Base-by-base conservation (phyloP, 352 stramenopile genomes). In the Pythium monospermum region DNA sequence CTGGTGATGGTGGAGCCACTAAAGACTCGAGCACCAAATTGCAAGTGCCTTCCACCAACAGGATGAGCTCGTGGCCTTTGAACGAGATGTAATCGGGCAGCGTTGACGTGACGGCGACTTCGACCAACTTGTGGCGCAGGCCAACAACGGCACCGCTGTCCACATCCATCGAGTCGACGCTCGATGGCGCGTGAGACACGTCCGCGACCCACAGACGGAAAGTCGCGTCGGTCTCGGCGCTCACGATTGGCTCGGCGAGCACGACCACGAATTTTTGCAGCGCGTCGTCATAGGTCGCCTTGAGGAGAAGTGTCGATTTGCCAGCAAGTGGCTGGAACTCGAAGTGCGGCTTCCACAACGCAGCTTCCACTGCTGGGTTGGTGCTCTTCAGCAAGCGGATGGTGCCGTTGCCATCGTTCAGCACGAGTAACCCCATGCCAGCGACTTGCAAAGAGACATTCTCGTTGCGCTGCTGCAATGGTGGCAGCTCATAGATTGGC, bases 361-460 rank as follows among this genome's bases (percentile, higher is more conserved):
- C 37, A 27, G 52, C 68, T 27, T 60, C 21, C 6, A 59, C 32
- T 3, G 69, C 58, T 0, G 43, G 46, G 18, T 57, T 36, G 31
- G 73, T 58, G 6, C 59, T 64, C 58, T 76, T 74, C 12, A 88
- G 25, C 43, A 85, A 72, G 30, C 76, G 57, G 39, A 91, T n/a
- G 25, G 55, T 65, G 5, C 76, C 78, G 19, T 72, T 65, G 25
- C 81, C 81, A 33, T 91, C 81, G 45, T 73, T 76, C 44, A 81
- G 76, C 3, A 84, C 71, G 11, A 91, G n/a, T 41, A 85, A 26
- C n/a, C 81, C 77, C 43, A 67, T 62, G 4, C 59, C 74, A 31
- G 74, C 73, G 19, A 88, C 76, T 53, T 74, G 69, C 26, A 91
- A 32, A 21, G 72, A 69, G 30, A 73, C 63, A 47, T 91, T 91